Evolutionary conservation across 2,329 filamentous ascomycete genomes (phyloP).

Genomic region (Fusarium verrucosum): DNA sequence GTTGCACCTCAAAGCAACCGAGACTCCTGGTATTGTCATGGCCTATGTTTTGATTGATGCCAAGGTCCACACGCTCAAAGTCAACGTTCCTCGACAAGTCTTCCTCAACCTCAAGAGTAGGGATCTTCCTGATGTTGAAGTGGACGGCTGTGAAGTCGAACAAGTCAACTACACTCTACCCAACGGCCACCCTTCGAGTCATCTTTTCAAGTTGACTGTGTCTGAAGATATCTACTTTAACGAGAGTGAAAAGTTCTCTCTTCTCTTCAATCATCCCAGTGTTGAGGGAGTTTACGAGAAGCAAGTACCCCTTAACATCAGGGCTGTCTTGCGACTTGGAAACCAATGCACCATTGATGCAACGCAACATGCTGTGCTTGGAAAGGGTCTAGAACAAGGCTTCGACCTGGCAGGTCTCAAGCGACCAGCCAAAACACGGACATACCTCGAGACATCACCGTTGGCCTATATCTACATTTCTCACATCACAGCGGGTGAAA

Average conservation of each 20-base stretch:
- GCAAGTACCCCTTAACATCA: conserved; percentile 84
- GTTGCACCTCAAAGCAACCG: conserved; percentile 83
- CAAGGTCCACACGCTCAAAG: conserved; percentile 87
- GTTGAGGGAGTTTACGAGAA: conserved; percentile 98
- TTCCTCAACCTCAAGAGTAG: conserved; percentile 92
- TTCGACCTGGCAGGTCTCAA: conserved; percentile 86
- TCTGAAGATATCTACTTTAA: conserved; percentile 87
- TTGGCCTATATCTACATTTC: conserved; percentile 92
- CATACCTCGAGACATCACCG: conserved; percentile 79
- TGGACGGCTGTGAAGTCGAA: conserved; percentile 86
- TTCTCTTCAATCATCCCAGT: conserved; percentile 89
- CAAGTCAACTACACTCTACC: conserved; percentile 93
- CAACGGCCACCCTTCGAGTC: conserved; percentile 91
- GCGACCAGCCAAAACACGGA: conserved; percentile 67
- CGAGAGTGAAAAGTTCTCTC: conserved; percentile 82
- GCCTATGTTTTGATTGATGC: conserved; percentile 93
- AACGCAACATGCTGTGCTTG: conserved; percentile 86
- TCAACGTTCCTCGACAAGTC: conserved; percentile 87
- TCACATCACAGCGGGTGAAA: conserved; percentile 88
- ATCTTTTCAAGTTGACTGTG: conserved; percentile 94
- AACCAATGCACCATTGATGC: conserved; percentile 95
- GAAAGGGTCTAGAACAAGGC: conserved; percentile 90
- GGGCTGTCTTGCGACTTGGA: conserved; percentile 88
- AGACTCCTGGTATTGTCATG: conserved; percentile 84
- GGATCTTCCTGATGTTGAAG: conserved; percentile 86